A percentile compares a stretch with the other conserved stretches of the same genome.
phyloP scores from a whole-genome alignment of 2,329 filamentous ascomycete species.

The Corynespora cassiicola region DNA sequence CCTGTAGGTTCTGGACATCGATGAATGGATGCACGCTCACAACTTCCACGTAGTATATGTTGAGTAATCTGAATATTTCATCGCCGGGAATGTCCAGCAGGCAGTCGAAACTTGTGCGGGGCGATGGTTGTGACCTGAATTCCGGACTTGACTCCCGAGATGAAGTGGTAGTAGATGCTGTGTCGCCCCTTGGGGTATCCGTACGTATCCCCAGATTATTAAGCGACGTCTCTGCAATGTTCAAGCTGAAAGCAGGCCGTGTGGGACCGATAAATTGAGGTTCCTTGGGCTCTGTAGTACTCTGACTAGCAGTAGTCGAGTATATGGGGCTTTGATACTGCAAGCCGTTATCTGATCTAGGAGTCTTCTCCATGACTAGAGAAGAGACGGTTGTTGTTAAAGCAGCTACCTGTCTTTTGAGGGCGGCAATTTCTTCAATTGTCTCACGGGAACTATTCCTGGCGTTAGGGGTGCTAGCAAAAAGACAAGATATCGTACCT shows the following conservation, averaged over 20 bases:
- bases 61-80: constrained; percentile 17
- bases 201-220: constrained; percentile 19
- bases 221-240: constrained; percentile 24
- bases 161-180: too few relatives aligned
- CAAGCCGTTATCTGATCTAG: constrained; percentile 4
- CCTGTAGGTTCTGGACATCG: constrained; percentile 15
- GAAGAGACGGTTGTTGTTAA: constrained; percentile 14
- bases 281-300: constrained; percentile 11
- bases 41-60: constrained; percentile 24
- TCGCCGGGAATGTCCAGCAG: constrained; percentile 12
- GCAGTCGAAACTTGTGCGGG: constrained; percentile 5
- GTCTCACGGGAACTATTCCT: constrained; percentile 7
- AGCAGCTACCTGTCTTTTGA: constrained; percentile 18
- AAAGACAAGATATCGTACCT: too few relatives aligned
- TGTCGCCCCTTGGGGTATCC: too few relatives aligned
- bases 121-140: not conserved
- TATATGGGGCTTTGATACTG: constrained; percentile 12
- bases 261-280: constrained; percentile 28
- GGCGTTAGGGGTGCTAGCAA: too few relatives aligned
- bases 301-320: constrained; percentile 9
- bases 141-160: constrained; percentile 17
- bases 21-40: constrained; percentile 23
- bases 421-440: constrained; percentile 16
- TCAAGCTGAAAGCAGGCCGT: constrained; percentile 25
- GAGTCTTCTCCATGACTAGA: constrained; percentile 3